These are phyloP conservation scores for Hypoxylon subgilvum DNA, from an alignment of 495 filamentous ascomycete species.

Conservation along the genomic window DNA sequence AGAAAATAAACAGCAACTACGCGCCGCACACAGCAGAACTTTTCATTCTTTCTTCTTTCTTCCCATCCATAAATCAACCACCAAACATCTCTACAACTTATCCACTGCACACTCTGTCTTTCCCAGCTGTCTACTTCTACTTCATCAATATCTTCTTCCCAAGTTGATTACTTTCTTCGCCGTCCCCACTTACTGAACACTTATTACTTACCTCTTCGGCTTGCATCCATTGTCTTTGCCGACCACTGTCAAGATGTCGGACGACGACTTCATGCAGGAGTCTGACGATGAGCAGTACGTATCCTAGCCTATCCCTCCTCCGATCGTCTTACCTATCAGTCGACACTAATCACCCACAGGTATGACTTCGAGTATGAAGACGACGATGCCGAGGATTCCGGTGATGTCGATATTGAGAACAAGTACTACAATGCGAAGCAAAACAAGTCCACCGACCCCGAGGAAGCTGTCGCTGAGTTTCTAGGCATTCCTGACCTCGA, in stretches of 20 bases:
- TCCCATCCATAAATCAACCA: background rate
- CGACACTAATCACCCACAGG: conserved; percentile 48
- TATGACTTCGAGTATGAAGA: conserved; percentile 97
- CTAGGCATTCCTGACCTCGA: conserved; percentile 83
- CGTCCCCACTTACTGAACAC: too few species aligned
- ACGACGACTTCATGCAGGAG: conserved; percentile 98
- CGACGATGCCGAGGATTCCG: conserved; percentile 84
- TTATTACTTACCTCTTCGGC: too few species aligned
- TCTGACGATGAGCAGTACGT: conserved; percentile 84
- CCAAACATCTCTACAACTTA: background rate
- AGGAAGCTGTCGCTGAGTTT: conserved; percentile 91
- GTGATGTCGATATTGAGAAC: conserved; percentile 95
- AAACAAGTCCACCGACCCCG: conserved; percentile 83
- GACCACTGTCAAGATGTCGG: conserved; percentile 71
- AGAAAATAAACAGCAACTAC: too few species aligned
- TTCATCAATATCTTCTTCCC: too few species aligned
- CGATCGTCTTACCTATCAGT: background rate
- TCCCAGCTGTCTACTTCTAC: too few species aligned
- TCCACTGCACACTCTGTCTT: too few species aligned
- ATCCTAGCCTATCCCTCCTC: conserved; percentile 18
- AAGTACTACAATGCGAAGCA: conserved; percentile 99
- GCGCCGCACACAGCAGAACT: too few species aligned
- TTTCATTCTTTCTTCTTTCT: background rate
- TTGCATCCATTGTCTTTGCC: conserved; percentile 4
- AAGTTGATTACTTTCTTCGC: too few species aligned